Evolutionary conservation across 2,329 filamentous ascomycete genomes (phyloP).

Genomic region (Plectosphaerella sp.): DNA sequence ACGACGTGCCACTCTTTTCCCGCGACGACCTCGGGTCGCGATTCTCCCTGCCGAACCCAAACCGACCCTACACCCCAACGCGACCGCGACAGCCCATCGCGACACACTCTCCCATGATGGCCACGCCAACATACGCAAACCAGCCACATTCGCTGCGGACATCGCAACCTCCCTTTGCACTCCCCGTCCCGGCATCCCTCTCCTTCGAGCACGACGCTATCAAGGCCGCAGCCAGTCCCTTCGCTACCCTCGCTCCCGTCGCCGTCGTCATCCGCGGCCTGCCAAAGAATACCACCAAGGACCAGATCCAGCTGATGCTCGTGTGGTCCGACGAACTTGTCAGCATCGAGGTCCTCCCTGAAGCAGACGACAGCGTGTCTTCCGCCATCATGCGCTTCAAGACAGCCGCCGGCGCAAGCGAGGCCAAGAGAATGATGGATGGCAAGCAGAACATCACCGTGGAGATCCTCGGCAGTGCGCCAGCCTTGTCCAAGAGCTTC

Average conservation of each 20-base stretch:
- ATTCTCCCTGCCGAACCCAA: slow-evolving; percentile 7
- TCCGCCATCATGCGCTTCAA: slow-evolving; percentile 52
- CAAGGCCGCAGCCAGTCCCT: slow-evolving; percentile 34
- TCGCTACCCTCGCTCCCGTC: slow-evolving; percentile 28
- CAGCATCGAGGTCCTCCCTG: slow-evolving; percentile 44
- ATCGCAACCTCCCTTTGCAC: slow-evolving; percentile 25
- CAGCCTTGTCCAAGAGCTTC: slow-evolving; percentile 14
- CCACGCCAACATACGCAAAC: slow-evolving; percentile 36
- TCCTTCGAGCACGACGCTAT: slow-evolving; percentile 37
- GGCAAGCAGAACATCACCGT: slow-evolving; percentile 53
- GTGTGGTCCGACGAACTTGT: slow-evolving; percentile 54
- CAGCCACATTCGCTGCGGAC: slow-evolving; percentile 33
- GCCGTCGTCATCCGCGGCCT: slow-evolving; percentile 50
- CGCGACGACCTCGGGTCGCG: slow-evolving; percentile 21
- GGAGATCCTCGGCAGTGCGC: slow-evolving; percentile 44
- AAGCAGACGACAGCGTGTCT: slow-evolving; percentile 46
- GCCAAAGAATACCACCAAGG: slow-evolving; percentile 48
- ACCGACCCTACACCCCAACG: slow-evolving; percentile 21
- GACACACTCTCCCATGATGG: slow-evolving; percentile 28
- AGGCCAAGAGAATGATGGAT: slow-evolving; percentile 54
- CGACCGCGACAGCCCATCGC: slow-evolving; percentile 14
- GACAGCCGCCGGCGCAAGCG: slow-evolving; percentile 45
- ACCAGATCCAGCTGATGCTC: slow-evolving; percentile 52
- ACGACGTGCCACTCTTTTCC: slow-evolving; percentile 6
- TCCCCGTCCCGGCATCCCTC: slow-evolving; percentile 24